A percentile compares a stretch with the other conserved stretches of the same genome.
These are phyloP conservation scores for Pichia heedii DNA, from an alignment of 805 yeast species.

Conservation along the genomic window DNA sequence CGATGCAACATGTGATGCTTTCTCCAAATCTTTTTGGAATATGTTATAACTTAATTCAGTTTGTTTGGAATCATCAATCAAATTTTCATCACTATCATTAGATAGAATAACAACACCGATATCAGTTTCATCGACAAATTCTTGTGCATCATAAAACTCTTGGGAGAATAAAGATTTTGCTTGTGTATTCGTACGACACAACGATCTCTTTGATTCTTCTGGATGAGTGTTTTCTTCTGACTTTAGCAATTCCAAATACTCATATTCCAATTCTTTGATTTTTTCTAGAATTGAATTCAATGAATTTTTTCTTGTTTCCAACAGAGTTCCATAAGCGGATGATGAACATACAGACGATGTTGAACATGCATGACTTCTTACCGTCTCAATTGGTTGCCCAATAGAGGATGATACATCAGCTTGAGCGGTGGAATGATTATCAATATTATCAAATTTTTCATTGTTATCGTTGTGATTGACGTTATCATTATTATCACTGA, in stretches of 20 bases:
- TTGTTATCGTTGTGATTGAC: background rate
- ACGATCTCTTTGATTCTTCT: constrained; percentile 18
- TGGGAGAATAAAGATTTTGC: constrained; percentile 35
- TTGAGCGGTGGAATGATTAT: background rate
- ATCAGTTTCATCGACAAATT: constrained; percentile 39
- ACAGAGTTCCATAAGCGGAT: background rate
- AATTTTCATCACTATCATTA: constrained; percentile 8
- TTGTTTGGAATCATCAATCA: background rate
- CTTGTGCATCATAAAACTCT: constrained; percentile 64
- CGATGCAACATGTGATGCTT: background rate
- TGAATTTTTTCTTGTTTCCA: background rate
- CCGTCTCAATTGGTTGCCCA: background rate
- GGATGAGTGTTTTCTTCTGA: constrained; percentile 14
- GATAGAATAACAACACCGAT: constrained; percentile 51
- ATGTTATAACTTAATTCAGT: background rate
- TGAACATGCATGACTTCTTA: background rate
- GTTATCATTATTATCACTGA: background rate
- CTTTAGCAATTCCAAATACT: constrained; percentile 15
- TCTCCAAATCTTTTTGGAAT: constrained; percentile 1
- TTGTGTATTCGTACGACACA: constrained; percentile 20
- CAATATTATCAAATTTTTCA: background rate
- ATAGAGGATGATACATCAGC: background rate
- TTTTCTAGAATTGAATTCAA: constrained; percentile 4
- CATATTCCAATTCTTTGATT: constrained; percentile 18
- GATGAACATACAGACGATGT: constrained; percentile 2